Evolutionary conservation across 768 basidiomycete genomes (phyloP).

Genomic region (Lentinula boryana): DNA sequence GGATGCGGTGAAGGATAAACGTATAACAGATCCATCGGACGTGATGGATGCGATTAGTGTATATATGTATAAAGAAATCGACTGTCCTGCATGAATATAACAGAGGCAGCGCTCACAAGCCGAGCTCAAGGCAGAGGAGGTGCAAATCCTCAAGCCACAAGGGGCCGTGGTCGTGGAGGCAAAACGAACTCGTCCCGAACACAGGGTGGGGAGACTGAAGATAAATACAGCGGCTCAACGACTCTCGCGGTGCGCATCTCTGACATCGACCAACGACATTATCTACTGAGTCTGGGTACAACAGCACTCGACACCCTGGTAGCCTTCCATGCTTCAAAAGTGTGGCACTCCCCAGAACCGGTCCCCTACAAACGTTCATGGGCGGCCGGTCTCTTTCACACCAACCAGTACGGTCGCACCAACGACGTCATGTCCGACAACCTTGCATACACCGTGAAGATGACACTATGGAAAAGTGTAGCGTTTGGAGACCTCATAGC

Average conservation of each 20-base stretch:
- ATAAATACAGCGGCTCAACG: no score
- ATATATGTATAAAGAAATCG: no score
- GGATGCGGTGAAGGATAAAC: no score
- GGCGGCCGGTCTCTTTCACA: neutral
- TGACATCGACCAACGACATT: no score
- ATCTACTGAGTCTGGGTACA: neutral
- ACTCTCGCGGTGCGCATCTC: no score
- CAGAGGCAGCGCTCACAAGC: no score
- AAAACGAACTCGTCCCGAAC: neutral
- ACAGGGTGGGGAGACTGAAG: no score
- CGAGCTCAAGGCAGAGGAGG: neutral
- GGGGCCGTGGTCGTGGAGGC: neutral
- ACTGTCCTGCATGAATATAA: no score
- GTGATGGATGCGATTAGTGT: no score
- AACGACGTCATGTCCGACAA: neutral
- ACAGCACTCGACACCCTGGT: neutral
- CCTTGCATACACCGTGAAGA: neutral
- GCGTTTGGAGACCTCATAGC: neutral
- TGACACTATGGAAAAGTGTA: neutral
- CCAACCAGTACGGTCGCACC: neutral
- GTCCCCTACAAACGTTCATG: neutral
- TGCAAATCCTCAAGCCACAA: neutral
- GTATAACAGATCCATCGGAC: no score
- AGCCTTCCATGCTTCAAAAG: neutral
- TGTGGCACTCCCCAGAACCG: neutral